Evolutionary conservation across 2,329 filamentous ascomycete genomes (phyloP).

Genomic region (Stachybotrys chlorohalonatus): DNA sequence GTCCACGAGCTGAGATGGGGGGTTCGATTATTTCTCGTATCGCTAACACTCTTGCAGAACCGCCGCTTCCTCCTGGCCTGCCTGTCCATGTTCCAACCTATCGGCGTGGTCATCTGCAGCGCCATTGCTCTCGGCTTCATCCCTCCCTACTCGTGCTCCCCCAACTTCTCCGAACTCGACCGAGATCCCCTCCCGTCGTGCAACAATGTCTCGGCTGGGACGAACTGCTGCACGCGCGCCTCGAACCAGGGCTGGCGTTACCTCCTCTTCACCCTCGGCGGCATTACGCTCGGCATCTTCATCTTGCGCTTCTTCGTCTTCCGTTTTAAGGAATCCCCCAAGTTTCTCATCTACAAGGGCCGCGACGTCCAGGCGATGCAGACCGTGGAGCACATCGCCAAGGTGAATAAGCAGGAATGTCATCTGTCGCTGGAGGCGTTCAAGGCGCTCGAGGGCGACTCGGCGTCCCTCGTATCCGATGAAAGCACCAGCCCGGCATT

Average conservation of each 20-base stretch:
- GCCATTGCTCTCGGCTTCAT: conserved; percentile 45
- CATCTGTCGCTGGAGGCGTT: conserved; percentile 28
- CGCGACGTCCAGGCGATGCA: conserved; percentile 36
- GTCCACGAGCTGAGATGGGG: no score
- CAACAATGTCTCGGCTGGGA: conserved; percentile 14
- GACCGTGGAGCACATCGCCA: conserved; percentile 36
- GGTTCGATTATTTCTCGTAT: no score
- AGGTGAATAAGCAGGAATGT: conserved; percentile 23
- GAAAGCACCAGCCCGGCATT: conserved; percentile 7
- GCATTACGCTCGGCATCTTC: conserved; percentile 32
- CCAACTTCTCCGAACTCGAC: conserved; percentile 35
- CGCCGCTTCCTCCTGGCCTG: conserved; percentile 41
- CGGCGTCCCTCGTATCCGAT: conserved; percentile 10
- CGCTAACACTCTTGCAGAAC: conserved; percentile 12
- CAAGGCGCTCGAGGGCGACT: conserved; percentile 13
- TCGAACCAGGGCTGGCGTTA: conserved; percentile 45
- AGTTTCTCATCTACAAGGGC: conserved; percentile 33
- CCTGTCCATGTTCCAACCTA: conserved; percentile 45
- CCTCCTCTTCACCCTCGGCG: conserved; percentile 33
- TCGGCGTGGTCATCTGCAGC: conserved; percentile 42
- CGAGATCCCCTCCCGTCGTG: conserved; percentile 32
- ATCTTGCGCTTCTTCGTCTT: conserved; percentile 36
- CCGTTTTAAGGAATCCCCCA: conserved; percentile 36
- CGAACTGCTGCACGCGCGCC: conserved; percentile 24
- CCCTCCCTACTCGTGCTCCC: conserved; percentile 38